These are phyloP conservation scores for Penicillium vulpinum DNA, from an alignment of 2,329 filamentous ascomycete species.

Conservation along the genomic window DNA sequence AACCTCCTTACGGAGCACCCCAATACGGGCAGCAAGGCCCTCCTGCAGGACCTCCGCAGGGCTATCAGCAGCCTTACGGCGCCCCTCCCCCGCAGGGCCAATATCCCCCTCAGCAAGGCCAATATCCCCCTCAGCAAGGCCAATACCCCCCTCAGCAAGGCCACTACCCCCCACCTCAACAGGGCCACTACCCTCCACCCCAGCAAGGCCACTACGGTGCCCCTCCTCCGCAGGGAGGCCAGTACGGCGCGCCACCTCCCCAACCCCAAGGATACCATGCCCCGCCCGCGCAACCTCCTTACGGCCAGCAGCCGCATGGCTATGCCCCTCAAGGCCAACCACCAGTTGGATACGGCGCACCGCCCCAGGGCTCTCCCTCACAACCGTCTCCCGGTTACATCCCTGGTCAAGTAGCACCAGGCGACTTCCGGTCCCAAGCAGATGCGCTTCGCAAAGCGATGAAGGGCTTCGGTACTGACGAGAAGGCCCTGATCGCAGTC, in stretches of 20 bases:
- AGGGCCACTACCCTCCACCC: slow-evolving; percentile 37
- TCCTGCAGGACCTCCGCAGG: slow-evolving; percentile 28
- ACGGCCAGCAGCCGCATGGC: slow-evolving; percentile 30
- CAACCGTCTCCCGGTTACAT: slow-evolving; percentile 74
- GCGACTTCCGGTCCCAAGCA: slow-evolving; percentile 67
- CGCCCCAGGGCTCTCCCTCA: slow-evolving; percentile 52
- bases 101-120: too few relatives aligned
- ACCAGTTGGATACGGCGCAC: slow-evolving; percentile 29
- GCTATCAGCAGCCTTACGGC: slow-evolving; percentile 22
- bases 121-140: too few relatives aligned
- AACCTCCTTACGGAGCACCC: slow-evolving; percentile 28
- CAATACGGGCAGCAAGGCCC: slow-evolving; percentile 25
- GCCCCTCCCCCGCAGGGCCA: slow-evolving; percentile 23
- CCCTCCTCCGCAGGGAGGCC: slow-evolving; percentile 29
- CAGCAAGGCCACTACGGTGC: slow-evolving; percentile 20
- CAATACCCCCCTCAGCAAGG: slow-evolving; percentile 32
- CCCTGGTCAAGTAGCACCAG: slow-evolving; percentile 65
- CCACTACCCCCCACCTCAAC: slow-evolving; percentile 34
- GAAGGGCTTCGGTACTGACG: slow-evolving; percentile 92
- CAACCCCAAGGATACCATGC: slow-evolving; percentile 21
- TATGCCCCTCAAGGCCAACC: slow-evolving; percentile 17
- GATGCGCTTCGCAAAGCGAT: slow-evolving; percentile 75
- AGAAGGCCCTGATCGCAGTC: slow-evolving; percentile 70
- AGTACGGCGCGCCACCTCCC: slow-evolving; percentile 39
- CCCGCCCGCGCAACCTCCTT: slow-evolving; percentile 35